These are phyloP conservation scores for Colletotrichum spaethianum DNA, from an alignment of 2,329 filamentous ascomycete species.

Conservation along the genomic window DNA sequence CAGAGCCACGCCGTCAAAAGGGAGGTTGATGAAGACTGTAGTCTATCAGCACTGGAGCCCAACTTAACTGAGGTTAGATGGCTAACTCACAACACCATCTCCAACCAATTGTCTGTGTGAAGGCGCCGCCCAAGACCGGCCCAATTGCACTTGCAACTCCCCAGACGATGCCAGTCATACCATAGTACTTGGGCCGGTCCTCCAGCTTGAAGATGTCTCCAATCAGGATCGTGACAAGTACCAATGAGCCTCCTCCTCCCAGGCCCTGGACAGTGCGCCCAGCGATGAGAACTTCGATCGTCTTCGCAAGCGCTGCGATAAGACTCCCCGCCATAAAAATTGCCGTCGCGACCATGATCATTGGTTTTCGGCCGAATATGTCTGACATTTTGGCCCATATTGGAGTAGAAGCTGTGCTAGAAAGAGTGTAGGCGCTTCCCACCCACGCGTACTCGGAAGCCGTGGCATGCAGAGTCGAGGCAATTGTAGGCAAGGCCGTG, in stretches of 20 bases:
- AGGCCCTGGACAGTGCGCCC: conserved; percentile 52
- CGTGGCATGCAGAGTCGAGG: conserved; percentile 42
- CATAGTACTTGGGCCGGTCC: conserved; percentile 60
- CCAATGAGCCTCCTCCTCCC: conserved; percentile 54
- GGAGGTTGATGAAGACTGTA: conserved; percentile 60
- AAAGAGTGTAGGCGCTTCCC: conserved; percentile 45
- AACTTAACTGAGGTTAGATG: background rate
- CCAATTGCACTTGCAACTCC: conserved; percentile 68
- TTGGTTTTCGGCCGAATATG: conserved; percentile 58
- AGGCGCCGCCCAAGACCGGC: conserved; percentile 70
- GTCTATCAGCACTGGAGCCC: conserved; percentile 2
- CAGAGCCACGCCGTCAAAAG: conserved; percentile 59
- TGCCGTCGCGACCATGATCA: conserved; percentile 51
- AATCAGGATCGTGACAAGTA: conserved; percentile 54
- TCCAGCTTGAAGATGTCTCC: conserved; percentile 54
- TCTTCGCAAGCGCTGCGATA: conserved; percentile 8
- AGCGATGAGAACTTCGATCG: conserved; percentile 48
- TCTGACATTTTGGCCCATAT: conserved; percentile 73
- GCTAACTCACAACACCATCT: conserved; percentile 66
- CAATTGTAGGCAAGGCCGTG: conserved; percentile 48
- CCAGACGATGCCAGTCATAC: conserved; percentile 70
- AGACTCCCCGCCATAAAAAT: conserved; percentile 50
- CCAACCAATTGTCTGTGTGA: conserved; percentile 70
- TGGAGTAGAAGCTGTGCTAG: conserved; percentile 73
- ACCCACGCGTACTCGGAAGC: conserved; percentile 48